Conservation (phyloP, 1,139 yeast genomes). For the Suhomyces atakaporum region DNA sequence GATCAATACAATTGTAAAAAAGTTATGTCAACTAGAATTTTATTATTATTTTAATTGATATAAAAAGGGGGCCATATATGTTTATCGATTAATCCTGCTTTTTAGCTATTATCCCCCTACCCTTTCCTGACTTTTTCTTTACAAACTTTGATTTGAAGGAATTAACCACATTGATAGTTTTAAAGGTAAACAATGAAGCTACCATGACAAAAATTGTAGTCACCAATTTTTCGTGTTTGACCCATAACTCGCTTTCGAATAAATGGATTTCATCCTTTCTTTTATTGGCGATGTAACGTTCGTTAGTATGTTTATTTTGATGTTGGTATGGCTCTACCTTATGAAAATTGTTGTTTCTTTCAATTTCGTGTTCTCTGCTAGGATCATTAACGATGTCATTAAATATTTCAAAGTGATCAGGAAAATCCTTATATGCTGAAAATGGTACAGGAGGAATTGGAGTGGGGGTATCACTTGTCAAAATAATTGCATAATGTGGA, state of each 20-base stretch:
- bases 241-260: conserved; percentile 42
- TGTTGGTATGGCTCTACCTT: conserved; percentile 38
- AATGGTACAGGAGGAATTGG: conserved; percentile 36
- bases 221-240: conserved; percentile 40
- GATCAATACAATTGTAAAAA: background rate
- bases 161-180: conserved; percentile 14
- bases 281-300: conserved; percentile 34
- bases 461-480: conserved; percentile 40
- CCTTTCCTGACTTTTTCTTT: conserved; percentile 2
- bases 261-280: conserved; percentile 40
- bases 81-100: conserved; percentile 8
- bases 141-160: conserved; percentile 8
- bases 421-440: conserved; percentile 28
- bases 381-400: conserved; percentile 49
- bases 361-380: conserved; percentile 51
- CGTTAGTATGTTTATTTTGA: conserved; percentile 33
- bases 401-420: conserved; percentile 43
- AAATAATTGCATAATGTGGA: conserved; percentile 58
- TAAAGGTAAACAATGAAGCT: conserved; percentile 20
- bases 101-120: conserved; percentile 10
- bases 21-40: no score
- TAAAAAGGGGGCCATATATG: no score
- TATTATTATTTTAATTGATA: no score
- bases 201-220: conserved; percentile 38
- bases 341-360: conserved; percentile 51